phyloP scores from a whole-genome alignment of 306 rosid genomes.

The Dryas octopetala region DNA sequence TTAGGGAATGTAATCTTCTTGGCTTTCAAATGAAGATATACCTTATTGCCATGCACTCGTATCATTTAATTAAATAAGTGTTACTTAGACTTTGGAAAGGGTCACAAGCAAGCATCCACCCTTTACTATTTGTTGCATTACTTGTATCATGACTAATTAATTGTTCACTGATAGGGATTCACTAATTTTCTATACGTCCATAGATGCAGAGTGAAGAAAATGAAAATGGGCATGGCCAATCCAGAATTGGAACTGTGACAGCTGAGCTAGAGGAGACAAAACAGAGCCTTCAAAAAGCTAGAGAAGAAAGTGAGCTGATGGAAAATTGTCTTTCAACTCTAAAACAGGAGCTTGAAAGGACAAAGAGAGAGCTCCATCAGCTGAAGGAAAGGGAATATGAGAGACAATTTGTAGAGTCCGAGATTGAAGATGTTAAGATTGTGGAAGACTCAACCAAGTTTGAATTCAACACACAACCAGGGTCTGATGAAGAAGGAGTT shows the following conservation, averaged over 20 bases:
- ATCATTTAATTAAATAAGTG: not conserved
- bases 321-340: conserved; percentile 68
- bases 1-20: conserved; percentile 26
- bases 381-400: conserved; percentile 47
- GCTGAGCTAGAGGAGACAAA: conserved; percentile 77
- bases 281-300: conserved; percentile 63
- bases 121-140: not conserved
- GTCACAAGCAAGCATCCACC: conserved; percentile 10
- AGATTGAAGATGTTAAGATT: conserved; percentile 56
- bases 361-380: conserved; percentile 60
- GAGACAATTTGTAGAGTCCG: conserved; percentile 40
- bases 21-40: conserved; percentile 29
- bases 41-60: not conserved
- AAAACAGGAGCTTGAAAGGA: conserved; percentile 68
- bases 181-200: not conserved
- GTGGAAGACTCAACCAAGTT: conserved; percentile 48
- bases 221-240: conserved; percentile 33
- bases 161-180: not conserved
- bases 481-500: conserved; percentile 27
- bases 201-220: conserved; percentile 50
- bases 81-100: not conserved
- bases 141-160: not conserved
- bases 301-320: conserved; percentile 73
- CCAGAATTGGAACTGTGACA: conserved; percentile 50
- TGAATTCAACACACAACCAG: conserved; percentile 28